A percentile compares a stretch with the other conserved stretches of the same genome.
Conservation (phyloP, 2,329 filamentous ascomycete species). For the Pseudogymnoascus destructans region DNA sequence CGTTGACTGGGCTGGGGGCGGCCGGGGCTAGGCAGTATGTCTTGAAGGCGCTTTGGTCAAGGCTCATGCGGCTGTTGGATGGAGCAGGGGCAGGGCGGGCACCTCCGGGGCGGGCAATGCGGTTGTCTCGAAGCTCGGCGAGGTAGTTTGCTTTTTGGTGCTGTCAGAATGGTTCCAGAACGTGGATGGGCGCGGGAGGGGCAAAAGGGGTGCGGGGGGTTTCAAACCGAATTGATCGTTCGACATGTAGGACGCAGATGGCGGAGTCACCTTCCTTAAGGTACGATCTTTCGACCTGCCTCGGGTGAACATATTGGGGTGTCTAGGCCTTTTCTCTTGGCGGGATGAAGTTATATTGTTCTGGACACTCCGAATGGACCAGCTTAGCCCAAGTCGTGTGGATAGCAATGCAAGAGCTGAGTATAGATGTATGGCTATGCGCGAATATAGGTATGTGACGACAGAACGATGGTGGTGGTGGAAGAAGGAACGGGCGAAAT, state of each 20-base stretch:
- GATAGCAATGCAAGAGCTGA: not conserved
- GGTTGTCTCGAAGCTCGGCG: constrained; percentile 55
- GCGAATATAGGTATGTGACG: not conserved
- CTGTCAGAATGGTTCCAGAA: constrained; percentile 14
- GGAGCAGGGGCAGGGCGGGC: constrained; percentile 53
- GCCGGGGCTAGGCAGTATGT: not conserved
- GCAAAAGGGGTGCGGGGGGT: constrained; percentile 13
- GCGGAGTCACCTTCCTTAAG: constrained; percentile 42
- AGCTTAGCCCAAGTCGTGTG: not conserved
- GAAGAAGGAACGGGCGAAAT: not conserved
- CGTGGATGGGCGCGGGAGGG: constrained; percentile 7
- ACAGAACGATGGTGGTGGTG: not conserved
- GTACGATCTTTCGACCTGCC: constrained; percentile 25
- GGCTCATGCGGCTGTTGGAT: constrained; percentile 16
- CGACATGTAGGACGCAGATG: constrained; percentile 50
- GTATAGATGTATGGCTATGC: not conserved
- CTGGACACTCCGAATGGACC: not conserved
- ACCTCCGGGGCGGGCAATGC: constrained; percentile 54
- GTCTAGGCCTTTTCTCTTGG: not conserved
- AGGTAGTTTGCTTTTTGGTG: constrained; percentile 50
- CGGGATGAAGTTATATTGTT: not conserved
- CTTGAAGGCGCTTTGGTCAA: not conserved
- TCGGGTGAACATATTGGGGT: constrained; percentile 19
- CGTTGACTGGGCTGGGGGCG: constrained; percentile 8
- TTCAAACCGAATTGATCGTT: constrained; percentile 52